phyloP scores from a whole-genome alignment of 352 stramenopile species.

The Phytophthora sp. region DNA sequence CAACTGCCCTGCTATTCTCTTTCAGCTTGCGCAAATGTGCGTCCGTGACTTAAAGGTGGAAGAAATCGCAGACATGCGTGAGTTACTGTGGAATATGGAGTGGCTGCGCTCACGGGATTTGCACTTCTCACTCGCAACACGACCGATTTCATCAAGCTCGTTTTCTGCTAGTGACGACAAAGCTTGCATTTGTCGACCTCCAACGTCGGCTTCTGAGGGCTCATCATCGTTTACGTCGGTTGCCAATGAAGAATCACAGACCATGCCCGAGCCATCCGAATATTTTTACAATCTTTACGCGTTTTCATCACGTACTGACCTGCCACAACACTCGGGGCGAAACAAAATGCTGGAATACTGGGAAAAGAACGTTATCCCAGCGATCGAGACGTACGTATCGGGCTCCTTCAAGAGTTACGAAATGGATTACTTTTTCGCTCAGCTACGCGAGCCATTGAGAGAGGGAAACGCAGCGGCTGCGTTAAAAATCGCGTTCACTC shows the following conservation, averaged over 20 bases:
- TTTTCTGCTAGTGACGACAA: conserved; percentile 44
- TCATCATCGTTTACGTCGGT: background rate
- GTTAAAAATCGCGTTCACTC: conserved; percentile 80
- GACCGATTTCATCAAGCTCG: conserved; percentile 49
- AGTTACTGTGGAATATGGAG: conserved; percentile 52
- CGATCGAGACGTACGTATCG: conserved; percentile 81
- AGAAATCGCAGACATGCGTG: conserved; percentile 40
- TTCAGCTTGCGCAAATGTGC: conserved; percentile 68
- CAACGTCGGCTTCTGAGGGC: conserved; percentile 25
- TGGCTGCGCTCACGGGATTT: conserved; percentile 47
- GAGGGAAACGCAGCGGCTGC: conserved; percentile 78
- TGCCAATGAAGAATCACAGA: conserved; percentile 11
- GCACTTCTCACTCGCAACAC: conserved; percentile 51
- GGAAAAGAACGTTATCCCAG: conserved; percentile 87
- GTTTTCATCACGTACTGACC: conserved; percentile 62
- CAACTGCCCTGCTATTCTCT: conserved; percentile 61
- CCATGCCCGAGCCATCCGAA: conserved; percentile 34
- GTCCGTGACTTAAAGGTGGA: conserved; percentile 46
- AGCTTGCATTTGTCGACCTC: conserved; percentile 31
- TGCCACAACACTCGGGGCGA: conserved; percentile 70
- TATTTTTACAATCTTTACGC: conserved; percentile 80
- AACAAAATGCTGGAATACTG: conserved; percentile 88
- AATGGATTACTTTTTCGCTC: conserved; percentile 89
- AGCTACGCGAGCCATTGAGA: conserved; percentile 74
- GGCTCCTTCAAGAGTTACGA: conserved; percentile 88